Evolutionary conservation across 2,329 filamentous ascomycete genomes (phyloP), one percentile per base, ranked within the genome.

Genomic region (Aspergillus chevalieri): DNA sequence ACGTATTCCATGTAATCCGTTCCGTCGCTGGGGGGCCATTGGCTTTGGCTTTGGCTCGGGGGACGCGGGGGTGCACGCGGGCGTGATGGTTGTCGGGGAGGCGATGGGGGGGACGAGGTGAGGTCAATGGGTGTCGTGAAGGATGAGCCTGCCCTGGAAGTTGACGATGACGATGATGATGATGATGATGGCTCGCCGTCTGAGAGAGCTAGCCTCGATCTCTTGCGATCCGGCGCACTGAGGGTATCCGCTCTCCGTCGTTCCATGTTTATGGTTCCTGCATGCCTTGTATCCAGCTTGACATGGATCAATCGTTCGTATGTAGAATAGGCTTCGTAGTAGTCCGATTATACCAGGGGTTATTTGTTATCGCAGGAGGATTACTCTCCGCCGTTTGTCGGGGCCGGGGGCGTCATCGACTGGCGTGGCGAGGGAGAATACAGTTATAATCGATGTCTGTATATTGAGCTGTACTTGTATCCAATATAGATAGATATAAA

Each of bases 1-100:
- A 79, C 70, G 53, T 86, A 72, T 75, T 57, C 67, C 48, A 58
- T 58, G 51, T 60, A 54, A 47, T 44, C 54, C 9, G 56, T 45
- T 43, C 51, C 44, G 26, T 30, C 26, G 26, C 9, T 30, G 26
- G 26, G 26, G 3, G 26, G 12, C 26, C 26, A 30, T 12, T 30
- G 26, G 10, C 10, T 30, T 28, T 28, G 26, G 26, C 26, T 28
- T 30, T 30, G 26, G 26, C 38, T 45, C 30, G 42, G 4, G 26
- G 26, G 47, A n/a, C 36, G 42, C 34, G 45, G 47, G 47, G 52
- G 26, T 53, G 55, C 5, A 55, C 47, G 38, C 21, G 47, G 38
- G 43, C 43, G 47, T 28, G 30, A 24, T 49, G 43, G 14, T 24
- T 14, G 41, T 43, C 19, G 51, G 24, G 62, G 56, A 7, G 69